phyloP scores from a whole-genome alignment of 441 rosid genomes.

The Daphne laureola region DNA sequence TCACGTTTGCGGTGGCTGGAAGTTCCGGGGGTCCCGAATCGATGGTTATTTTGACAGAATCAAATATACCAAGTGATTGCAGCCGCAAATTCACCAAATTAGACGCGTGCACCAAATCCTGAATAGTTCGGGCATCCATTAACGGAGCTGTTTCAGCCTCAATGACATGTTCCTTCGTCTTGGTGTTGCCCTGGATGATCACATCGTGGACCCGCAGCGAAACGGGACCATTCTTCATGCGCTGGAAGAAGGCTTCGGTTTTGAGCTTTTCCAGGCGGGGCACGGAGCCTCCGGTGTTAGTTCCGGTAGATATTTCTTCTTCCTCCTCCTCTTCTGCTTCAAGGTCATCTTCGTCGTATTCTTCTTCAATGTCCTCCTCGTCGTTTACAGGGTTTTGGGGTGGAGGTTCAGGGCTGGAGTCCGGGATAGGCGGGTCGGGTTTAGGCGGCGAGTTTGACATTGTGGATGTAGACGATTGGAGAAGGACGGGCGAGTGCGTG shows the following conservation, averaged over 20 bases:
- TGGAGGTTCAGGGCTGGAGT: neutral
- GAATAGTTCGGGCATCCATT: slow-evolving; percentile 55
- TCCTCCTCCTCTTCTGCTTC: slow-evolving; percentile 22
- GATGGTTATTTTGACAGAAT: slow-evolving; percentile 74
- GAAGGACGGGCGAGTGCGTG: too few relatives aligned
- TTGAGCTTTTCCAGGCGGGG: slow-evolving; percentile 28
- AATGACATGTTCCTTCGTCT: slow-evolving; percentile 72
- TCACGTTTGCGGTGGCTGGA: slow-evolving; percentile 75
- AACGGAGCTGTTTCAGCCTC: slow-evolving; percentile 49
- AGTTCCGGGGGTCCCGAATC: slow-evolving; percentile 91
- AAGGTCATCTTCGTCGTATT: slow-evolving; percentile 20
- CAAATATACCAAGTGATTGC: slow-evolving; percentile 64
- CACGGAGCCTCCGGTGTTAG: slow-evolving; percentile 21
- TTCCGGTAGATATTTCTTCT: slow-evolving; percentile 17
- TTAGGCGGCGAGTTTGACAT: too few relatives aligned
- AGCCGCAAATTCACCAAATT: slow-evolving; percentile 51
- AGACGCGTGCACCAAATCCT: slow-evolving; percentile 69
- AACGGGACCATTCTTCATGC: slow-evolving; percentile 42
- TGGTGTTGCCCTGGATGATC: slow-evolving; percentile 61
- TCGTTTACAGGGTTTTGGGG: slow-evolving; percentile 9
- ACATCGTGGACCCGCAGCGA: slow-evolving; percentile 85
- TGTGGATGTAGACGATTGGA: too few relatives aligned
- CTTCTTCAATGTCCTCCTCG: slow-evolving; percentile 24
- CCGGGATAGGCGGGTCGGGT: neutral
- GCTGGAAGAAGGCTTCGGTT: slow-evolving; percentile 39